Conservation (phyloP, 2,329 filamentous ascomycete genomes). For the Onygenales sp. region DNA sequence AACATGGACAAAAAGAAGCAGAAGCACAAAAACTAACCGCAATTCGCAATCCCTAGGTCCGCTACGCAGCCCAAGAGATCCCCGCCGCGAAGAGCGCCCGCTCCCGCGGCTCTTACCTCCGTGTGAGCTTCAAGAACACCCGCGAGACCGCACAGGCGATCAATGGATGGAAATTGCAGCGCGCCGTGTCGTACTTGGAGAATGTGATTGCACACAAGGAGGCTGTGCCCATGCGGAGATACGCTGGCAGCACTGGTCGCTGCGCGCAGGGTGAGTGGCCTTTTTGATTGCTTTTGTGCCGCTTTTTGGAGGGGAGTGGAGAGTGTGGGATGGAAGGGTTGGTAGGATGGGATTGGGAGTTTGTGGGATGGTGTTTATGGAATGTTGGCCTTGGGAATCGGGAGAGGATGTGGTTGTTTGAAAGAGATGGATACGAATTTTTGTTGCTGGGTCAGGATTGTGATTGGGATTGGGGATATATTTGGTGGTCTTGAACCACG, state of each 20-base stretch:
- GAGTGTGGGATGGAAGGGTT: conserved; percentile 6
- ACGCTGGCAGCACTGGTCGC: conserved; percentile 90
- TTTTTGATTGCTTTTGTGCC: neutral
- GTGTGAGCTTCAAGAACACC: conserved; percentile 99
- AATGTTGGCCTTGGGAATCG: neutral
- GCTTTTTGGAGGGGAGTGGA: conserved; percentile 3
- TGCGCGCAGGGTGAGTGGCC: conserved; percentile 84
- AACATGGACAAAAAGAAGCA: too few species aligned
- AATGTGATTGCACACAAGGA: conserved; percentile 97
- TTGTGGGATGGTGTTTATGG: neutral
- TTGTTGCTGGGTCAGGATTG: too few species aligned
- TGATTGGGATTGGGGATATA: neutral
- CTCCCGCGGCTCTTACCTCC: conserved; percentile 96
- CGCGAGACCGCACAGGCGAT: conserved; percentile 98
- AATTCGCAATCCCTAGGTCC: conserved; percentile 53
- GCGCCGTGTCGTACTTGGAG: conserved; percentile 92
- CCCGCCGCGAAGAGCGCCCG: conserved; percentile 86
- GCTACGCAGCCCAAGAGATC: conserved; percentile 90
- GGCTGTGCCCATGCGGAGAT: conserved; percentile 96
- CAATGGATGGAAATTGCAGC: conserved; percentile 97
- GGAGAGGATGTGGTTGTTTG: neutral
- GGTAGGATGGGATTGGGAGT: neutral
- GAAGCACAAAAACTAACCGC: neutral
- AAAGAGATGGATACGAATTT: neutral
- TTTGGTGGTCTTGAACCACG: neutral